phyloP scores from a whole-genome alignment of 1,139 yeast species.

The Pichia sp. region DNA sequence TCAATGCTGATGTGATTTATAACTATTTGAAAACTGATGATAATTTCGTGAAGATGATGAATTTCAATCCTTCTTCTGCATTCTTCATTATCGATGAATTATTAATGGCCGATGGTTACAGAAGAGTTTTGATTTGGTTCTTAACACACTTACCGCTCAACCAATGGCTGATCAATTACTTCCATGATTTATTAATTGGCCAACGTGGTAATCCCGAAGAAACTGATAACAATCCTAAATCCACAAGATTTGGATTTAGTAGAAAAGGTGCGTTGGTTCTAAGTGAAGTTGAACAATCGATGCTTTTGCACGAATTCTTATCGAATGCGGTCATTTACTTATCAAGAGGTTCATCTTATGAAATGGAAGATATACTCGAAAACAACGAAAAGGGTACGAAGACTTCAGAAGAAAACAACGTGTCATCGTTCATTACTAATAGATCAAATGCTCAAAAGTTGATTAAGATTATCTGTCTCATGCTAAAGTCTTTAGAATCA shows the following conservation, averaged over 20 bases:
- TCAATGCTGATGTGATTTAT: slow-evolving; percentile 52
- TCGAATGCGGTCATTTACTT: slow-evolving; percentile 52
- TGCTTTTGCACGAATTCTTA: slow-evolving; percentile 70
- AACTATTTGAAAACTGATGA: slow-evolving; percentile 41
- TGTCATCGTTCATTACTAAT: slow-evolving; percentile 24
- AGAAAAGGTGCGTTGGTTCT: slow-evolving; percentile 52
- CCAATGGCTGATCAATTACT: slow-evolving; percentile 55
- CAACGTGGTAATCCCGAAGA: slow-evolving; percentile 42
- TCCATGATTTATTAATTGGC: slow-evolving; percentile 58
- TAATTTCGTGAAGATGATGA: slow-evolving; percentile 42
- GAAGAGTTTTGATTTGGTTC: slow-evolving; percentile 66
- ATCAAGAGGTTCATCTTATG: slow-evolving; percentile 36
- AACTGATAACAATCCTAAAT: neutral
- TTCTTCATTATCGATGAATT: slow-evolving; percentile 63
- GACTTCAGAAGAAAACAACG: slow-evolving; percentile 1
- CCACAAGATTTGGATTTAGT: slow-evolving; percentile 43
- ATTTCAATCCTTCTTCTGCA: slow-evolving; percentile 44
- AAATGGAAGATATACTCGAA: slow-evolving; percentile 33
- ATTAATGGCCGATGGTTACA: slow-evolving; percentile 60
- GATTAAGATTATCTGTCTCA: slow-evolving; percentile 56
- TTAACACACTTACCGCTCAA: slow-evolving; percentile 56
- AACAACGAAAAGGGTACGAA: slow-evolving; percentile 7
- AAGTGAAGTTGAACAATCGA: slow-evolving; percentile 57
- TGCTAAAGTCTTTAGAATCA: slow-evolving; percentile 51
- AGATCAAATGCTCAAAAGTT: slow-evolving; percentile 47